These are phyloP conservation scores for Phyllosticta citribraziliensis DNA, from an alignment of 2,329 filamentous ascomycete species.

Conservation along the genomic window DNA sequence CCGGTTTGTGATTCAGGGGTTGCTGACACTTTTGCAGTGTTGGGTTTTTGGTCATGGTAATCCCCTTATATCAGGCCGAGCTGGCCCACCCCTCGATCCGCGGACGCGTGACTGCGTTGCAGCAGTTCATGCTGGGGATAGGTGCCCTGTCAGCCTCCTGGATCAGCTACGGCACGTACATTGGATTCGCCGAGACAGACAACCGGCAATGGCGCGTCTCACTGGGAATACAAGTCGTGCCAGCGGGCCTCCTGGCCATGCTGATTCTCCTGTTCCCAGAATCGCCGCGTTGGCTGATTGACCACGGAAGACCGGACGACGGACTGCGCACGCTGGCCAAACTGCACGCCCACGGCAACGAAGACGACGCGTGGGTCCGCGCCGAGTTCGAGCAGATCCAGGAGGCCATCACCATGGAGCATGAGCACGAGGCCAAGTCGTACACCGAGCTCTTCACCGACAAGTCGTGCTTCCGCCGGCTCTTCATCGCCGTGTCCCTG, in stretches of 20 bases:
- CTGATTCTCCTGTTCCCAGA: constrained; percentile 68
- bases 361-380: constrained; percentile 57
- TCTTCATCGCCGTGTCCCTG: constrained; percentile 59
- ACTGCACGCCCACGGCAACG: constrained; percentile 60
- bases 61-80: constrained; percentile 69
- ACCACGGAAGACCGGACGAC: constrained; percentile 54
- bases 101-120: constrained; percentile 62
- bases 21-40: constrained; percentile 33
- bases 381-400: constrained; percentile 66
- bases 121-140: constrained; percentile 76
- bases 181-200: constrained; percentile 38
- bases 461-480: constrained; percentile 57
- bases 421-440: constrained; percentile 59
- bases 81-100: constrained; percentile 69
- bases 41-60: constrained; percentile 53
- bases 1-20: neutral
- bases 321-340: constrained; percentile 58
- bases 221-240: constrained; percentile 61
- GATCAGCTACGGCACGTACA: constrained; percentile 57
- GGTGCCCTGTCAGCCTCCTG: constrained; percentile 63
- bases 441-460: constrained; percentile 60
- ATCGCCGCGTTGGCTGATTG: constrained; percentile 59
- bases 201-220: constrained; percentile 51
- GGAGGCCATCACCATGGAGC: constrained; percentile 55
- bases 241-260: constrained; percentile 52